Base-by-base conservation (phyloP, 805 yeast genomes). In the Candida bentonensis region DNA sequence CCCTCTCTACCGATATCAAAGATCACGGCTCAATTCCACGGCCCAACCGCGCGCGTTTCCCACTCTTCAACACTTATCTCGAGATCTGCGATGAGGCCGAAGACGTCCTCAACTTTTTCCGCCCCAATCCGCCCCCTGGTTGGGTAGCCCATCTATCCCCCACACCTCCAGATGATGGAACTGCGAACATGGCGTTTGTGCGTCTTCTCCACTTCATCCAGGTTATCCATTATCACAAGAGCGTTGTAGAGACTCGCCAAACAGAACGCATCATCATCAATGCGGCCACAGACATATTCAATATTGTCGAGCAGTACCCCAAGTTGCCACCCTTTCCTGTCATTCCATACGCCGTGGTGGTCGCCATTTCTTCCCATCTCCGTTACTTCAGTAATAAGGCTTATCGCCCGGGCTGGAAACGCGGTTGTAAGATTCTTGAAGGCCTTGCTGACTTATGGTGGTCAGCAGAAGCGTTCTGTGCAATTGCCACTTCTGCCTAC, bases 401-500 rank as follows among this genome's bases (percentile, higher is more conserved):
- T 9, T 30, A 30, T 15, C 36, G 17, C 36, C 36, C 36, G 5
- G 11, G 36, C 13, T 30, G 36, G 36, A 30, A 30, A n/a, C 11
- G 36, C 7, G 36, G 36, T 4, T 30, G 36, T 17, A 30, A 15
- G 20, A 30, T 30, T 17, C 17, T 30, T 9, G 36, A 30, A 17
- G 20, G 20, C 5, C 20, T 30, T 9, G 36, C 36, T 30, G 36
- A 30, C 5, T 9, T 30, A 11, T 30, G 36, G 36, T 30, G 36
- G 36, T 30, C 36, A 4, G 36, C 36, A 11, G 36, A 30, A 15
- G 36, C 36, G 11, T n/a, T 30, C 17, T 9, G 36, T 17, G 36
- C 36, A 9, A 30, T 30, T 30, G 36, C 36, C 20, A 30, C 36
- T 11, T 30, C 36, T 30, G 36, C 36, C n/a, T 30, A 30, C 17